Evolutionary conservation across 306 rosid genomes (phyloP).

Genomic region (Herpetospermum pedunculosum): DNA sequence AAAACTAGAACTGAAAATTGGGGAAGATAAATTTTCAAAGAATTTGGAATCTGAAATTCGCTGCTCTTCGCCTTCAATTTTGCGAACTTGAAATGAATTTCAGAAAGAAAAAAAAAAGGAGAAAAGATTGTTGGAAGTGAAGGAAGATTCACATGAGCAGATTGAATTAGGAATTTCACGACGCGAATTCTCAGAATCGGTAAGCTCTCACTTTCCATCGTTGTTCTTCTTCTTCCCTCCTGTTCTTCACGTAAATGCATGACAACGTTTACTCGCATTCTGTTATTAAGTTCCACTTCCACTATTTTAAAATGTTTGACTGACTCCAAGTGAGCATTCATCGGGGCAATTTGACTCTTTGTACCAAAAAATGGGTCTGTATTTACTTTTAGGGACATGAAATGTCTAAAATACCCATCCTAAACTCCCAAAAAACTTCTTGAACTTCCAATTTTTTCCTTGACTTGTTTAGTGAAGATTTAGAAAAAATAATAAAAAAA

Average conservation of each 20-base stretch:
- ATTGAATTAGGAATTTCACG: conserved; percentile 48
- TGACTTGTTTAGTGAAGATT: too few species aligned
- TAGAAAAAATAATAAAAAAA: too few species aligned
- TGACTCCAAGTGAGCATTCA: too few species aligned
- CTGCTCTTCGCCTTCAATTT: neutral
- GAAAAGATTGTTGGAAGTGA: neutral
- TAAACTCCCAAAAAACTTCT: too few species aligned
- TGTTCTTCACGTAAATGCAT: neutral
- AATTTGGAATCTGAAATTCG: neutral
- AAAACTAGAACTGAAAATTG: neutral
- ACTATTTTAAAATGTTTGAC: too few species aligned
- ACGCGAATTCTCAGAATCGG: conserved; percentile 23
- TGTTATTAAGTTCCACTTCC: too few species aligned
- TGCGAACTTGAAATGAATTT: neutral
- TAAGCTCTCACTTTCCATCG: conserved; percentile 13
- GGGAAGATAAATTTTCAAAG: neutral
- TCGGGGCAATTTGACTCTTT: too few species aligned
- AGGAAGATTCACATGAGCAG: conserved; percentile 33
- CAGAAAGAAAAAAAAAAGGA: neutral
- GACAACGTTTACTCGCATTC: neutral
- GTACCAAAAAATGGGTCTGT: too few species aligned
- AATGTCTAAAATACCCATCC: too few species aligned
- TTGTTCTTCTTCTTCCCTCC: neutral
- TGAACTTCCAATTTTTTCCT: too few species aligned
- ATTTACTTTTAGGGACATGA: too few species aligned